A percentile compares a stretch with the other conserved stretches of the same genome.
Conservation (phyloP, 2,329 filamentous ascomycete genomes). For the Penicillium fuscoglaucum region DNA sequence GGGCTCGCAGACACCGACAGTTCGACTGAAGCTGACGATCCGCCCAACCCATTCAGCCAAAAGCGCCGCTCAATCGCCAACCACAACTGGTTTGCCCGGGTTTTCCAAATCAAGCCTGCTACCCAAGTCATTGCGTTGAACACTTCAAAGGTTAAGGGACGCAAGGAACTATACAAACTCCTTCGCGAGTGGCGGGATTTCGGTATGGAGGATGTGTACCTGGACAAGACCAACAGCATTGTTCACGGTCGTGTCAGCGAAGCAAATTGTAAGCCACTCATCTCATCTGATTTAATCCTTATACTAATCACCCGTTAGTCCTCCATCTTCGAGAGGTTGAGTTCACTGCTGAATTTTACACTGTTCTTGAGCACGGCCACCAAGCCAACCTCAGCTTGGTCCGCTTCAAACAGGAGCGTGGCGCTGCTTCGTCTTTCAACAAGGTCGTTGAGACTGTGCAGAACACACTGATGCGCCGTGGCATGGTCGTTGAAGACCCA, state of each 20-base stretch:
- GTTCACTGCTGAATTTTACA: constrained; percentile 84
- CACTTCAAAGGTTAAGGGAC: constrained; percentile 68
- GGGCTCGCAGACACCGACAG: constrained; percentile 19
- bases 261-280: constrained; percentile 68
- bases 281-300: not conserved
- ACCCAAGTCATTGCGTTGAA: constrained; percentile 73
- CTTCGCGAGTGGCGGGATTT: constrained; percentile 78
- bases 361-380: constrained; percentile 80
- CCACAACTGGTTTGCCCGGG: constrained; percentile 83
- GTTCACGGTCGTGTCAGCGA: constrained; percentile 76
- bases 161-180: constrained; percentile 73
- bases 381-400: constrained; percentile 75
- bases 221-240: constrained; percentile 76
- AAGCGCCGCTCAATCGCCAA: constrained; percentile 33
- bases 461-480: constrained; percentile 64
- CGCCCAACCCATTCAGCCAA: constrained; percentile 12
- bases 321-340: constrained; percentile 83
- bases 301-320: constrained; percentile 51
- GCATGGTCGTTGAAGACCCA: constrained; percentile 68
- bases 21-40: constrained; percentile 19
- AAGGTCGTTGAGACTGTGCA: constrained; percentile 77
- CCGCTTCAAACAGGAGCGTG: constrained; percentile 83
- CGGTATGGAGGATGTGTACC: constrained; percentile 75
- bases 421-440: constrained; percentile 87
- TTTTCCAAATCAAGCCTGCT: constrained; percentile 87